Base-by-base conservation (phyloP, 2,329 filamentous ascomycete species). In the Arthrobotrys megalospora region DNA sequence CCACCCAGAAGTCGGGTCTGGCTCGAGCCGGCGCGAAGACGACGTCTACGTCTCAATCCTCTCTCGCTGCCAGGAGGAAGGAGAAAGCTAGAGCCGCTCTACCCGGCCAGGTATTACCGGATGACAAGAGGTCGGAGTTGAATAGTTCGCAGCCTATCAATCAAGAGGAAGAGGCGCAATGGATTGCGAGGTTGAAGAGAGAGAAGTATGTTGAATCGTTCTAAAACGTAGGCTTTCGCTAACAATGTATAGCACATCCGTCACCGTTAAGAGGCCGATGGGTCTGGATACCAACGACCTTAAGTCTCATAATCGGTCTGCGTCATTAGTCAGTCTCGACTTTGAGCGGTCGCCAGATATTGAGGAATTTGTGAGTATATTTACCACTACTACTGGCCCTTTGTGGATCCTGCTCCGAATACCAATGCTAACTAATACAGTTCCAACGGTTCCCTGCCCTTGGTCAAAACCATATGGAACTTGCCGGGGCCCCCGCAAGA, bases 121-220 rank as follows among this genome's bases (percentile, higher is more conserved):
- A n/a, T 80, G 81, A 6, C 81, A 84, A 68, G 82, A 83, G 73
- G 84, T 84, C 76, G 83, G 83, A 87, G 85, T 63, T 85, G 87
- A 65, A 86, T 86, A 1, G 91, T 91, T 69, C 62, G 2, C 75
- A 64, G 16, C 91, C 92, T 0, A 88, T 97, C 60, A 91, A 93
- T 79, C 89, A 90, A 4, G 92, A 95, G 79, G 95, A 97, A 83
- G 90, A 96, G 80, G 89, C 89, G 73, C 89, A 89, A 50, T 97
- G 94, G 92, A 89, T 94, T 82, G 91, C 93, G 80, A 90, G 90
- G 76, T 89, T 96, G 2, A 88, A 90, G 77, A 89, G 89, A 48
- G 92, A 94, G 80, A 85, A 58, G 83, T 87, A 86, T 88, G 52
- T 43, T 10, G 19, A 11, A n/a, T 24, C 12, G 14, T 8, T 6